Evolutionary conservation across 208 protist genomes (phyloP), one percentile per base, ranked within the genome.

Genomic region (Polymyxa betae): DNA sequence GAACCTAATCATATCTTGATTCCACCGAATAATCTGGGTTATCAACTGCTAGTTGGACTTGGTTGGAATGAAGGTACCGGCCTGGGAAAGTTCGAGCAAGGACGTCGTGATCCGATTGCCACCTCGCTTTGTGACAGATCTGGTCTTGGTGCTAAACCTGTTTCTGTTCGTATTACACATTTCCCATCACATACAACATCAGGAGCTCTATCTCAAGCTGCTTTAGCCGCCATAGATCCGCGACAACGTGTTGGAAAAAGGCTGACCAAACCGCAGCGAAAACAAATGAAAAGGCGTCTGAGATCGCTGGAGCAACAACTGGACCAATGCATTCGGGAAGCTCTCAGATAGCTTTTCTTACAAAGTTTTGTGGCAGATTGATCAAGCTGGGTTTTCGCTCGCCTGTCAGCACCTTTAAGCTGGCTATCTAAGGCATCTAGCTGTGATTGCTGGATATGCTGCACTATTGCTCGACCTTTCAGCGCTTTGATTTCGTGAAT

Each of bases 21-120:
- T n/a, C 72, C 72, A 43, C 10, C 40, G 5, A 82, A 12, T 12
- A 82, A 82, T n/a, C 72, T 5, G 12, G 72, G 72, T 20, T 82
- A 82, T 43, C 72, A 82, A n/a, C n/a, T 82, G 72, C 5, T 82
- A n/a, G 72, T 82, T 43, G 12, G 35, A 20, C 5, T 82, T 20
- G 72, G 72, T 38, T 82, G 72, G 72, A n/a, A 82, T 43, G 16
- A 82, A n/a, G n/a, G 5, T 43, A 82, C 16, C n/a, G 72, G 72
- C n/a, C 72, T 82, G 72, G 72, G 72, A 20, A 43, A 12, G 12
- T 38, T 38, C 72, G 16, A 82, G n/a, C 16, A 82, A 5, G 72
- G 72, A 5, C n/a, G 35, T 12, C 72, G 5, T 20, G 35, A 82
- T 38, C 72, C 72, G 5, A n/a, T 82, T 20, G 72, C 72, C 72